phyloP scores from a whole-genome alignment of 2,329 filamentous ascomycete species.

The Penicillium sumatraense region DNA sequence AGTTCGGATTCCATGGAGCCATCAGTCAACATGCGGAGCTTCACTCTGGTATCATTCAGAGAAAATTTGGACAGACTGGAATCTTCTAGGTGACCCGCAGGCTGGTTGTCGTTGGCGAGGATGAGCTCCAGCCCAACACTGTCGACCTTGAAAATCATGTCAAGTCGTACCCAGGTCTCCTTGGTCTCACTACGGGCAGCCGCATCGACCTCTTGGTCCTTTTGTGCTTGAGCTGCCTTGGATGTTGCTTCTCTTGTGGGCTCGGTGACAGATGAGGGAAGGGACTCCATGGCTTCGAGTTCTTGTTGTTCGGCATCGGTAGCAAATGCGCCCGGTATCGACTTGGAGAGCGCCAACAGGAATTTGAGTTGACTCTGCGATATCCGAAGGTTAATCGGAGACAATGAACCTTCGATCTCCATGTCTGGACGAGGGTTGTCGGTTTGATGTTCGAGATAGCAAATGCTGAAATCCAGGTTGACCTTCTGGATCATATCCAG shows the following conservation, averaged over 20 bases:
- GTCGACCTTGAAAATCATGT: constrained; percentile 86
- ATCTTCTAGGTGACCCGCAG: constrained; percentile 75
- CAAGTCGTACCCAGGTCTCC: constrained; percentile 88
- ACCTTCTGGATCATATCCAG: constrained; percentile 97
- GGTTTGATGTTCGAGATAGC: constrained; percentile 82
- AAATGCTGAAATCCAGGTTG: constrained; percentile 89
- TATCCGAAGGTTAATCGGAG: constrained; percentile 85
- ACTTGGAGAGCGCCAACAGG: constrained; percentile 81
- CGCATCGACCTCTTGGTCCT: constrained; percentile 57
- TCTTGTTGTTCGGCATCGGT: constrained; percentile 73
- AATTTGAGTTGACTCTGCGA: constrained; percentile 93
- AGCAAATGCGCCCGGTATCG: constrained; percentile 85
- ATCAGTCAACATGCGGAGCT: constrained; percentile 91
- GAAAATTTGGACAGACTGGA: constrained; percentile 93
- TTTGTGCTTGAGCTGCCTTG: constrained; percentile 56
- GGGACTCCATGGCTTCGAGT: constrained; percentile 74
- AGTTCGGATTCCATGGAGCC: constrained; percentile 90
- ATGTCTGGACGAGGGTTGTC: constrained; percentile 83
- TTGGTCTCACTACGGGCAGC: constrained; percentile 61
- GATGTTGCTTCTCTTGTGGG: constrained; percentile 54
- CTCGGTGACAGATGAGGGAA: constrained; percentile 62
- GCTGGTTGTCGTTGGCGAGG: constrained; percentile 73
- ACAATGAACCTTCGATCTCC: constrained; percentile 90
- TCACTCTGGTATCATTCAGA: constrained; percentile 87
- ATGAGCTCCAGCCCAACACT: constrained; percentile 89